Evolutionary conservation across 73 alveolate genomes (phyloP).

Genomic region (Symbiodinium pilosum): DNA sequence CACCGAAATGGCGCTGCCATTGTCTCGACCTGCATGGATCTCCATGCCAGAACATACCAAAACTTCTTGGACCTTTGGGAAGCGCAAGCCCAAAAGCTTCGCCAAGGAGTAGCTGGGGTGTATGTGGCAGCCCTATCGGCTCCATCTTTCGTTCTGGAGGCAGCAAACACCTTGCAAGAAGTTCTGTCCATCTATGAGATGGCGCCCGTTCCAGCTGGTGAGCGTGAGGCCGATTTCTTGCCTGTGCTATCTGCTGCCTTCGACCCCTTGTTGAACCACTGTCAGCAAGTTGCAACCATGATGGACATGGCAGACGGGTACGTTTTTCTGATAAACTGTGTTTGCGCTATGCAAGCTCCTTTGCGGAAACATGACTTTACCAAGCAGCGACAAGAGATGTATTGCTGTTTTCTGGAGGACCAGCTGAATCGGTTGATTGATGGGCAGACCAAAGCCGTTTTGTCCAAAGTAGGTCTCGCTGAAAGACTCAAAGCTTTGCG

Average conservation of each 20-base stretch:
- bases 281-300: conserved; percentile 78
- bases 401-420: neutral
- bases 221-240: conserved; percentile 72
- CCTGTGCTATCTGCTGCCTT: conserved; percentile 82
- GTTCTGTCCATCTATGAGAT: conserved; percentile 59
- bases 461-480: conserved; percentile 84
- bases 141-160: conserved; percentile 74
- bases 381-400: conserved; percentile 55
- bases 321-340: conserved; percentile 68
- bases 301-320: conserved; percentile 80
- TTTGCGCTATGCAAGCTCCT: conserved; percentile 73
- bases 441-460: conserved; percentile 88
- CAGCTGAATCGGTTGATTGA: conserved; percentile 32
- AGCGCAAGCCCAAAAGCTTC: conserved; percentile 75
- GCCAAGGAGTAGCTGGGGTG: conserved; percentile 74
- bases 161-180: conserved; percentile 61
- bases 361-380: conserved; percentile 93
- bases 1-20: neutral
- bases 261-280: conserved; percentile 77
- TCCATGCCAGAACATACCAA: conserved; percentile 59
- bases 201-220: conserved; percentile 80
- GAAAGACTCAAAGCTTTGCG: conserved; percentile 73
- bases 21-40: conserved; percentile 41
- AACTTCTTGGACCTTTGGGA: conserved; percentile 89
- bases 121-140: conserved; percentile 80